These are phyloP conservation scores for Fragosphaeria purpurea DNA, from an alignment of 2,329 filamentous ascomycete species.

Conservation along the genomic window DNA sequence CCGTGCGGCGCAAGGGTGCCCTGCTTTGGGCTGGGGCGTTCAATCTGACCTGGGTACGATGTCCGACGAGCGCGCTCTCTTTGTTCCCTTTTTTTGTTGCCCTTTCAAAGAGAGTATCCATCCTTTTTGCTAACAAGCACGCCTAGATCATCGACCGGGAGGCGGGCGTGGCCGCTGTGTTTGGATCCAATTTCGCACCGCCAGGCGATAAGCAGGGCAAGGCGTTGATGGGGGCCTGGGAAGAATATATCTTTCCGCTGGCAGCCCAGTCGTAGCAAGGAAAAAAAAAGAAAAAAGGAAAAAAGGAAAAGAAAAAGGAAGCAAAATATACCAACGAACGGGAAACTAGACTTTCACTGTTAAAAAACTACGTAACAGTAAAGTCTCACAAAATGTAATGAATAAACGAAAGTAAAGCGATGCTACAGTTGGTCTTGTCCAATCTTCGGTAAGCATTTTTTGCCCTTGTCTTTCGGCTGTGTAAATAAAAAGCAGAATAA, in stretches of 20 bases:
- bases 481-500: no score
- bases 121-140: no score
- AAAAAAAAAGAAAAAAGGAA: background rate
- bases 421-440: no score
- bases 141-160: slow-evolving; percentile 23
- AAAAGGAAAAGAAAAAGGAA: background rate
- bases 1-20: slow-evolving; percentile 27
- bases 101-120: no score
- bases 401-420: no score
- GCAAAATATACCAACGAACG: background rate
- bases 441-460: no score
- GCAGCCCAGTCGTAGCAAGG: slow-evolving; percentile 4
- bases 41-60: slow-evolving; percentile 39
- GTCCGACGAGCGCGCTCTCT: slow-evolving; percentile 18
- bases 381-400: no score
- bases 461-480: no score
- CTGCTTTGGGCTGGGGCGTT: slow-evolving; percentile 35
- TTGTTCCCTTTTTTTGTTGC: background rate
- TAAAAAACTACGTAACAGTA: no score
- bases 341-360: no score
- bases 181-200: slow-evolving; percentile 32
- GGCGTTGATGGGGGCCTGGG: slow-evolving; percentile 25
- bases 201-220: slow-evolving; percentile 27
- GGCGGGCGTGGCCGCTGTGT: slow-evolving; percentile 29
- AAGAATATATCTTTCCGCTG: slow-evolving; percentile 29